phyloP scores from a whole-genome alignment of 2,329 filamentous ascomycete genomes.

The Trichophyton simii region DNA sequence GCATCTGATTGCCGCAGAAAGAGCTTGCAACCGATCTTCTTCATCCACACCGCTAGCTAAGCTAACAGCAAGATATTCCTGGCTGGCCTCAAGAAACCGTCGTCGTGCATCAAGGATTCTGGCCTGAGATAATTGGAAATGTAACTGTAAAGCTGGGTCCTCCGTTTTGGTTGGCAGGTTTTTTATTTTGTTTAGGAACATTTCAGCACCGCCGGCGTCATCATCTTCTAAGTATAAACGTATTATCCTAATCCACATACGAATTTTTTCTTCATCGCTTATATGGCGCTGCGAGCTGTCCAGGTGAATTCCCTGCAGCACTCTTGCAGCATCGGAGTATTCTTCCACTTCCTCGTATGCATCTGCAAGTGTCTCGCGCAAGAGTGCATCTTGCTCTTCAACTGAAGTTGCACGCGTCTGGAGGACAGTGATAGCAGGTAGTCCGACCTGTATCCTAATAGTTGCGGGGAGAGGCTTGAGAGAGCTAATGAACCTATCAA shows the following conservation, averaged over 20 bases:
- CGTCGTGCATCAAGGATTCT: slow-evolving; percentile 85
- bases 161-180: slow-evolving; percentile 60
- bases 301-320: slow-evolving; percentile 71
- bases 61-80: slow-evolving; percentile 79
- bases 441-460: slow-evolving; percentile 62
- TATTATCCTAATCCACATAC: slow-evolving; percentile 86
- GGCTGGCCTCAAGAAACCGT: slow-evolving; percentile 74
- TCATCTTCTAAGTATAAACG: slow-evolving; percentile 89
- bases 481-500: slow-evolving; percentile 54
- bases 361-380: slow-evolving; percentile 70
- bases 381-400: slow-evolving; percentile 65
- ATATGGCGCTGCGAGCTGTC: slow-evolving; percentile 80
- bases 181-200: slow-evolving; percentile 88
- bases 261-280: slow-evolving; percentile 66
- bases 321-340: slow-evolving; percentile 62
- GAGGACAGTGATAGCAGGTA: slow-evolving; percentile 57
- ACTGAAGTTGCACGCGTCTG: slow-evolving; percentile 57
- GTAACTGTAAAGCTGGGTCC: slow-evolving; percentile 61
- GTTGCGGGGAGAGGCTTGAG: slow-evolving; percentile 44
- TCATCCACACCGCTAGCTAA: slow-evolving; percentile 68
- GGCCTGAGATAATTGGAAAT: slow-evolving; percentile 84
- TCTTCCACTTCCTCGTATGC: slow-evolving; percentile 76
- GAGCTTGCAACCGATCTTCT: slow-evolving; percentile 69
- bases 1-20: slow-evolving; percentile 79
- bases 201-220: slow-evolving; percentile 72